phyloP scores from a whole-genome alignment of 495 filamentous ascomycete species.

The Symbiotaphrina buchneri region DNA sequence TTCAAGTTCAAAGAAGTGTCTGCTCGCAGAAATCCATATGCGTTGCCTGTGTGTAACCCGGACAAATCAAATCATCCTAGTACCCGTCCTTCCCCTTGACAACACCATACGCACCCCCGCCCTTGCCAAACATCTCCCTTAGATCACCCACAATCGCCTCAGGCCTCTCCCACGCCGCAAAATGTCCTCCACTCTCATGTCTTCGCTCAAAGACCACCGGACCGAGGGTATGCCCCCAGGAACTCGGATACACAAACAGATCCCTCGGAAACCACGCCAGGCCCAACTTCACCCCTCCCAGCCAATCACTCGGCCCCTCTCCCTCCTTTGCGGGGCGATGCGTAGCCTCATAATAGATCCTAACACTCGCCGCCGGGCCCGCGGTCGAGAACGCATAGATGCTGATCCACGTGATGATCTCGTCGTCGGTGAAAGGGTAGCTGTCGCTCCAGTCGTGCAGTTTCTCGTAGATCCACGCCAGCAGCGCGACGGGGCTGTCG shows the following conservation, averaged over 20 bases:
- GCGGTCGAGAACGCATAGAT: slow-evolving; percentile 28
- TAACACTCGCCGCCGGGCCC: slow-evolving; percentile 21
- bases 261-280: slow-evolving; percentile 20
- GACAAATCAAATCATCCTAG: too few relatives aligned
- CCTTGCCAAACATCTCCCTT: slow-evolving; percentile 18
- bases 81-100: too few relatives aligned
- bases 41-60: too few relatives aligned
- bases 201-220: slow-evolving; percentile 19
- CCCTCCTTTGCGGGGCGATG: slow-evolving; percentile 6
- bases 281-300: slow-evolving; percentile 15
- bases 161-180: slow-evolving; percentile 26
- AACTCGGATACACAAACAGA: slow-evolving; percentile 15
- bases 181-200: slow-evolving; percentile 24
- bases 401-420: slow-evolving; percentile 29
- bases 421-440: slow-evolving; percentile 29
- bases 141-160: slow-evolving; percentile 19
- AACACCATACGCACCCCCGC: too few relatives aligned
- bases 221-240: slow-evolving; percentile 18
- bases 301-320: slow-evolving; percentile 5
- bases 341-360: slow-evolving; percentile 26
- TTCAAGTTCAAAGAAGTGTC: too few relatives aligned
- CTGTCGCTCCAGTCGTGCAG: slow-evolving; percentile 20
- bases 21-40: too few relatives aligned
- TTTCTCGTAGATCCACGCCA: slow-evolving; percentile 33
- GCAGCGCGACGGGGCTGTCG: slow-evolving; percentile 25